These are phyloP conservation scores for Fusarium sterilihyphosum DNA, from an alignment of 2,329 filamentous ascomycete genomes.

Conservation along the genomic window DNA sequence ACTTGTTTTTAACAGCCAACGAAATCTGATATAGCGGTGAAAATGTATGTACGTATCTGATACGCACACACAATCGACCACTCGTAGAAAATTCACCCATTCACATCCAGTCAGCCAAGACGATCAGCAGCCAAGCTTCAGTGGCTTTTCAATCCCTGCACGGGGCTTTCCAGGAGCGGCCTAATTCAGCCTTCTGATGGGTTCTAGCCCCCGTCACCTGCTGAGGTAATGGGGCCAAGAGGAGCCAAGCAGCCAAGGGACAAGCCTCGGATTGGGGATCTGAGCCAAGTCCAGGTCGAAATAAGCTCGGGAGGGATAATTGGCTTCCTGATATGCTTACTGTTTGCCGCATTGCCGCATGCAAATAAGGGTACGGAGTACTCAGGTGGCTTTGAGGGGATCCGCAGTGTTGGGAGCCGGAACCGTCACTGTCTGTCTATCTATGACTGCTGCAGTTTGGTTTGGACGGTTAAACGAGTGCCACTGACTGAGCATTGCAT, in stretches of 20 bases:
- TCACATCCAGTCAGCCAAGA: conserved; percentile 16
- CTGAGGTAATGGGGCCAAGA: conserved; percentile 22
- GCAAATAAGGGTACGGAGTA: conserved; percentile 13
- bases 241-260: neutral
- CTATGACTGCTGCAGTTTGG: neutral
- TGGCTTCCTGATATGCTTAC: conserved; percentile 32
- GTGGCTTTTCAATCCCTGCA: conserved; percentile 23
- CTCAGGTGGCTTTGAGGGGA: neutral
- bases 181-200: conserved; percentile 21
- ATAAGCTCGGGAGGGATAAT: conserved; percentile 29
- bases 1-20: neutral
- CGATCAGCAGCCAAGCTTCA: conserved; percentile 37
- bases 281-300: conserved; percentile 9
- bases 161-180: conserved; percentile 27
- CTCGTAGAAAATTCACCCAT: conserved; percentile 10
- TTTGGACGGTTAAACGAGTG: neutral
- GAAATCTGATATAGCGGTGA: conserved; percentile 8
- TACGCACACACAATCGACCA: neutral
- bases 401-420: neutral
- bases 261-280: neutral
- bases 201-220: conserved; percentile 25
- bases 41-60: neutral
- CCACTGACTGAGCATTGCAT: neutral
- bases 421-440: neutral
- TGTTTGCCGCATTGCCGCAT: conserved; percentile 33